Evolutionary conservation across 2,329 filamentous ascomycete genomes (phyloP), one percentile per base, ranked within the genome.

Genomic region (Colletotrichum gloeosporioides): DNA sequence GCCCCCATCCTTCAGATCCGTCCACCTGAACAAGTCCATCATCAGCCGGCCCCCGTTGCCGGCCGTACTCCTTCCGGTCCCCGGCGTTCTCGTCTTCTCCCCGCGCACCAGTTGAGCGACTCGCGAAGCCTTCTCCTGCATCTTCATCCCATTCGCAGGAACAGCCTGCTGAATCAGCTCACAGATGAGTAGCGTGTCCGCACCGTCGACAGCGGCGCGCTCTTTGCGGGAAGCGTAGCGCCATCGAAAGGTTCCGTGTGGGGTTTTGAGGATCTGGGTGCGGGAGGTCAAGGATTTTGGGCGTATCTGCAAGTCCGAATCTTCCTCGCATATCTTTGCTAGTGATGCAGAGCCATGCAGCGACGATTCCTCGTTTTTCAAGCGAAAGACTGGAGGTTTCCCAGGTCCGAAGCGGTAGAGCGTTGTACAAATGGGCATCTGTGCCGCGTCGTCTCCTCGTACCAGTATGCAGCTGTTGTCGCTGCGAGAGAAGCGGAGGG

Each of bases 341-440:
- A 76, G 65, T 6, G 44, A 70, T 8, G 67, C 73, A 22, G 31
- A 18, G 29, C 31, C 31, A 13, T 32, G 25, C 31, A 18, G n/a
- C 6, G n/a, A 64, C 34, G 32, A 39, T 16, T 44, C 29, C 8
- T 31, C 25, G 8, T 25, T 71, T 27, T 53, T 27, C n/a, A 86
- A 76, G 4, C 80, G 79, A 29, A 93, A 82, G 59, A 86, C 82
- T 4, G 91, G 91, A 8, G 89, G 86, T 4, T 86, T 86, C 55
- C 86, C 86, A 2, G 90, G 90, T 0, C 91, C 91, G 79, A 89
- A 92, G 77, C 87, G 88, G 82, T 93, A 93, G 5, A 86, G 87
- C 0, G 91, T 93, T 1, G 81, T 85, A 77, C 86, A 88, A n/a
- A 91, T 82, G 15, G 79, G 73, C 53, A 69, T 63, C 27, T 77